Evolutionary conservation across 1,284 basidiomycete genomes (phyloP).

Genomic region (Cutaneotrichosporon daszewskae): DNA sequence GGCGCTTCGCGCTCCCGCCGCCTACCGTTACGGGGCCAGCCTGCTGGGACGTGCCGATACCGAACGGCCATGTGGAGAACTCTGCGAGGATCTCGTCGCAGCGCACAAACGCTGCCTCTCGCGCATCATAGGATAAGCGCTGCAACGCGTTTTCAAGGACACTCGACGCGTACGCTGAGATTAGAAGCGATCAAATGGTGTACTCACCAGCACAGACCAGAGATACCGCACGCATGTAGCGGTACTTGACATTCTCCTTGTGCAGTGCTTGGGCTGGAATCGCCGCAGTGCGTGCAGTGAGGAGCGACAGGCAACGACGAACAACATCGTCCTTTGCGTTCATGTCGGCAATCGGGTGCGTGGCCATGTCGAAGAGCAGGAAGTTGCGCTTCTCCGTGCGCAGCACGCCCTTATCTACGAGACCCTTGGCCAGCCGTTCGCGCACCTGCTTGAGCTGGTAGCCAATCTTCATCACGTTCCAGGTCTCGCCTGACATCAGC

Average conservation of each 20-base stretch:
- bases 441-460: slow-evolving; percentile 96
- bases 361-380: slow-evolving; percentile 96
- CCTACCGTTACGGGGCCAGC: slow-evolving; percentile 40
- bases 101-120: slow-evolving; percentile 81
- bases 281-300: slow-evolving; percentile 77
- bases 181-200: slow-evolving; percentile 1
- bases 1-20: slow-evolving; percentile 35
- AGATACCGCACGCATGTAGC: slow-evolving; percentile 71
- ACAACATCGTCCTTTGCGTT: slow-evolving; percentile 81
- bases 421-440: slow-evolving; percentile 90
- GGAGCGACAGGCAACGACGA: slow-evolving; percentile 64
- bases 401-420: slow-evolving; percentile 95
- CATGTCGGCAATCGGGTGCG: slow-evolving; percentile 87
- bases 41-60: slow-evolving; percentile 44
- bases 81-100: slow-evolving; percentile 88
- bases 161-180: slow-evolving; percentile 70
- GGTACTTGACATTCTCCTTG: slow-evolving; percentile 70
- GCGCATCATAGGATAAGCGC: slow-evolving; percentile 77
- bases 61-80: slow-evolving; percentile 85
- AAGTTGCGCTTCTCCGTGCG: slow-evolving; percentile 96
- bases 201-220: slow-evolving; percentile 67
- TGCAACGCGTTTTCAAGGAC: slow-evolving; percentile 91
- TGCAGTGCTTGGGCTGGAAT: slow-evolving; percentile 64
- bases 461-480: slow-evolving; percentile 98
- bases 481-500: slow-evolving; percentile 72